A percentile compares a stretch with the other conserved stretches of the same genome.
These are phyloP conservation scores for Anacardium occidentale DNA, from an alignment of 345 rosid genomes.

Conservation along the genomic window DNA sequence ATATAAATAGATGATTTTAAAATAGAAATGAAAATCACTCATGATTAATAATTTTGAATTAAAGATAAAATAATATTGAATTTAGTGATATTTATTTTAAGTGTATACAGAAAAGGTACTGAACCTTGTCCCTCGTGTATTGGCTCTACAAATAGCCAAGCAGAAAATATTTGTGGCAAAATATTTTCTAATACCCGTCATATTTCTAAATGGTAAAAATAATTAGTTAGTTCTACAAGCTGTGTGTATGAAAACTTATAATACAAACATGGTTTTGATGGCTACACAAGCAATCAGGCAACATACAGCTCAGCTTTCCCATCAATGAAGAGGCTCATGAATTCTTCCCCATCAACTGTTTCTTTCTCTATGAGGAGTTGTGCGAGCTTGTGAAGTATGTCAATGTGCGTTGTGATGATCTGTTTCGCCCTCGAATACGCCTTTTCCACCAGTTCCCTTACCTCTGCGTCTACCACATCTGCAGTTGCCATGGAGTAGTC, in stretches of 20 bases:
- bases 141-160: background rate
- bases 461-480: slow-evolving; percentile 87
- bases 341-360: slow-evolving; percentile 97
- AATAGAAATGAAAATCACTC: too few relatives aligned
- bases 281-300: slow-evolving; percentile 33
- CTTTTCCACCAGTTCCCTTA: slow-evolving; percentile 78
- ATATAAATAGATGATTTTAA: too few relatives aligned
- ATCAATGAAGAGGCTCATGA: slow-evolving; percentile 96
- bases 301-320: slow-evolving; percentile 91
- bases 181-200: background rate
- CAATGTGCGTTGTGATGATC: slow-evolving; percentile 69
- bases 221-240: background rate
- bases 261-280: slow-evolving; percentile 24
- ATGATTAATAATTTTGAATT: too few relatives aligned
- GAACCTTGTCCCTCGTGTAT: background rate
- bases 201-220: background rate
- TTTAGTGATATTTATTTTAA: too few relatives aligned
- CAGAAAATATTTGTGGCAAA: background rate
- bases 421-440: slow-evolving; percentile 72
- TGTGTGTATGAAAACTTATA: slow-evolving; percentile 15
- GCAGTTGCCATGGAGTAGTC: slow-evolving; percentile 99
- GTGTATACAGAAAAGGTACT: too few relatives aligned
- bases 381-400: slow-evolving; percentile 86
- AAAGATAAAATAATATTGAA: too few relatives aligned
- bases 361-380: slow-evolving; percentile 90